Conservation (phyloP, 1,284 basidiomycete genomes). For the Cryptococcus jaspeensis region DNA sequence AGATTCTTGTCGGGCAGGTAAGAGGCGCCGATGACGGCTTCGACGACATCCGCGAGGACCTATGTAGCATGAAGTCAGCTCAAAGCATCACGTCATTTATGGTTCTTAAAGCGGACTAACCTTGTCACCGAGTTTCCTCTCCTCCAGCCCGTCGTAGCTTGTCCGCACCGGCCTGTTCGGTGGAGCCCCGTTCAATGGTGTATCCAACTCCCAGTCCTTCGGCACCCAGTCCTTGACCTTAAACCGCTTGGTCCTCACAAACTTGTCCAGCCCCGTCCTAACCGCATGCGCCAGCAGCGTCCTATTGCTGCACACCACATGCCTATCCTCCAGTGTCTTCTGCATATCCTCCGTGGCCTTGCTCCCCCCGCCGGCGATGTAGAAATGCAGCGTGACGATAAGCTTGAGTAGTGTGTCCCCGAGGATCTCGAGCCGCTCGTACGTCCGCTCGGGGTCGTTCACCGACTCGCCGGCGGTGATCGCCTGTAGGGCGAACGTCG, state of each 20-base stretch:
- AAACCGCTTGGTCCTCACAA: constrained; percentile 24
- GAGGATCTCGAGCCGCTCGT: constrained; percentile 45
- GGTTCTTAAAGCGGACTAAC: too few relatives aligned
- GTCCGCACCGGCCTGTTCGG: neutral
- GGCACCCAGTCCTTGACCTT: constrained; percentile 31
- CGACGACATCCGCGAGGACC: constrained; percentile 42
- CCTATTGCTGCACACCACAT: constrained; percentile 32
- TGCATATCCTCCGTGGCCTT: constrained; percentile 4
- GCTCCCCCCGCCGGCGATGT: constrained; percentile 1
- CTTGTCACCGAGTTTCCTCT: constrained; percentile 35
- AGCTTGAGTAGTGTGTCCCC: constrained; percentile 45
- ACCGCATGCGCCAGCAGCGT: constrained; percentile 21
- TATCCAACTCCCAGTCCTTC: constrained; percentile 26
- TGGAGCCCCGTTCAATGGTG: neutral
- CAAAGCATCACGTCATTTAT: too few relatives aligned
- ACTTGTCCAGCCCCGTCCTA: constrained; percentile 28
- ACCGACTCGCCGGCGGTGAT: constrained; percentile 21
- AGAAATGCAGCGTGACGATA: constrained; percentile 24
- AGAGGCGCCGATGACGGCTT: constrained; percentile 40
- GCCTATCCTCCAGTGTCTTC: constrained; percentile 21
- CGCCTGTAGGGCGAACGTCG: constrained; percentile 25
- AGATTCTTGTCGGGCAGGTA: constrained; percentile 26
- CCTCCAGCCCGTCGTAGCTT: neutral
- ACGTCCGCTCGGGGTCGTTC: constrained; percentile 11
- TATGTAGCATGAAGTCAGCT: constrained; percentile 8